Base-by-base conservation (phyloP, 768 basidiomycete species). In the Tricholomella constricta region DNA sequence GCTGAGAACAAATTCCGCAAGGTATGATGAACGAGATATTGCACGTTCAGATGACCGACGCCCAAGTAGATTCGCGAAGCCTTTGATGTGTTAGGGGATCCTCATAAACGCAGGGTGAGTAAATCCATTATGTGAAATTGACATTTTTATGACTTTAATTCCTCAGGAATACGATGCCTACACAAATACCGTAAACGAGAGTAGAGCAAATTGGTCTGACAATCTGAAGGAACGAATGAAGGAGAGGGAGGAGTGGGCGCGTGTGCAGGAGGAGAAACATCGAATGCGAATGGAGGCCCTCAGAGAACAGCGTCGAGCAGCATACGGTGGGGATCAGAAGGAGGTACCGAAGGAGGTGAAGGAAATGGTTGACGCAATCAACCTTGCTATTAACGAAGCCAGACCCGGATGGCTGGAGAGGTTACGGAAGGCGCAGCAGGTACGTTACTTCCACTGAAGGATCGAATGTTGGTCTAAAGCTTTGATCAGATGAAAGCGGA, bases 381-480 rank as follows among this genome's bases (percentile, higher is more conserved):
- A 80, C 48, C 69, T 75, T 32, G 66, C 72, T 51, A 83, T 88
- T 50, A 72, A 80, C 51, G 71, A 76, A 35, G 65, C 72, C 48
- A 83, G 80, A 59, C 86, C 86, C 32, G 86, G 86, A 54, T 85
- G 85, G 80, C 78, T 81, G 55, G 73, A 72, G 19, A 77, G 86
- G 48, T 75, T 75, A 63, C 74, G 75, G 60, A 78, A 77, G 49
- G 75, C 75, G 3, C 70, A 80, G 56, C 71, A 77, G 72, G 86
- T 84, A 55, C 53, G 72, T 61, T 23, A n/a, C 36, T 15, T 4
- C n/a, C 48, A 4, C 2, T 19, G 23, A 14, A 1, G 6, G 3
- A 29, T 10, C 20, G 22, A n/a, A 22, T 10, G 19, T 48, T 17
- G 9, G 11, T 34, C 32, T 35, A 29, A 9, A 45, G 31, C 14